Base-by-base conservation (phyloP, 805 yeast genomes). In the Candida montana region DNA sequence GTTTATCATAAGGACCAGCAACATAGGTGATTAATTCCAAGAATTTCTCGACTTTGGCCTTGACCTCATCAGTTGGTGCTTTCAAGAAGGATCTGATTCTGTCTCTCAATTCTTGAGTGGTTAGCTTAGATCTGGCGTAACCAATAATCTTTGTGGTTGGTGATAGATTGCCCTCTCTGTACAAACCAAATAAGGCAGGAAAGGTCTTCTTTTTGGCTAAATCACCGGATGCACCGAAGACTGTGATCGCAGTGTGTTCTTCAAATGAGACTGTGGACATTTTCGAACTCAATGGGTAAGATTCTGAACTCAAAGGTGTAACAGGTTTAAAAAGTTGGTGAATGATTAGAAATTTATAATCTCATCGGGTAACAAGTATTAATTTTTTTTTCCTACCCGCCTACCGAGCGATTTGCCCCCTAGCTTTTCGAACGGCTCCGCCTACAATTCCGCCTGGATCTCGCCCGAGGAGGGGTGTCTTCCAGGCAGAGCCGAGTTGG, bases 181-280 rank as follows among this genome's bases (percentile, higher is more conserved):
- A 77, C 30, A 85, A 71, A 10, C 93, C 95, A 54, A 83, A 84
- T 17, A 85, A 65, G 4, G 93, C 91, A 9, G 95, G 95, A 66
- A 86, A 88, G 3, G 96, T 90, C 69, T 90, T 90, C 80, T 90
- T 90, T 69, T 87, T 88, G 42, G 96, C 96, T 50, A 90, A 71
- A 63, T 90, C 96, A 39, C 97, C 97, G 18, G 95, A 85, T 33
- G 97, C 97, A 40, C 97, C 97, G 55, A 89, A 84, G 24, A 90
- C 95, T 21, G 82, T 86, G 54, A 90, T 72, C 33, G 78, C 71
- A 8, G 86, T 80, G 64, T 83, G 68, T 49, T 82, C 77, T 45
- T 75, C 79, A 62, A 83, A 84, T 45, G 57, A 58, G 23, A 57
- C 55, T 15, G 21, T 53, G 16, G 39, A 17, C 48, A 46, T 42